Conservation (phyloP, 352 stramenopile genomes). For the Globisporangium heterothallicum region DNA sequence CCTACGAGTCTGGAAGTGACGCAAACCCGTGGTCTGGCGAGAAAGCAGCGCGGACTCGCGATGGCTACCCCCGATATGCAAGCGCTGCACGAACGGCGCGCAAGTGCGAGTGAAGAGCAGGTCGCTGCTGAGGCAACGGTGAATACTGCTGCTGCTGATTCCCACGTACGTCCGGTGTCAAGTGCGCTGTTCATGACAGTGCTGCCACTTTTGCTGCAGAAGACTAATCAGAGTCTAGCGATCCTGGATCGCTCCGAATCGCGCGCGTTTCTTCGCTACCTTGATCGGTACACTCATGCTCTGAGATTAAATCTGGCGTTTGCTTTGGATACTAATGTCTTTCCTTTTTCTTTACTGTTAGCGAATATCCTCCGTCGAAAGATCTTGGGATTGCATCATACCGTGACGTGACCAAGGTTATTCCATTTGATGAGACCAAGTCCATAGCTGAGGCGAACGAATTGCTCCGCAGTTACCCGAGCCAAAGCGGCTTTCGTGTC, state of each 20-base stretch:
- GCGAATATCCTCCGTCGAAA: conserved; percentile 31
- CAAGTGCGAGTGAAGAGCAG: background rate
- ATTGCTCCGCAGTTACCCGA: conserved; percentile 33
- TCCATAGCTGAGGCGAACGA: conserved; percentile 21
- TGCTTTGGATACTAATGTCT: too few species aligned
- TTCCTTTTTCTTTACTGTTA: too few species aligned
- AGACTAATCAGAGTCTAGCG: conserved; percentile 51
- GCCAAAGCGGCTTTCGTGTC: conserved; percentile 24
- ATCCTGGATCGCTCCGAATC: conserved; percentile 48
- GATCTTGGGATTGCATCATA: conserved; percentile 45
- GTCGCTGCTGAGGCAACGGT: background rate
- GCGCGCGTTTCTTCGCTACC: conserved; percentile 36
- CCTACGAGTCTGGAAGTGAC: background rate
- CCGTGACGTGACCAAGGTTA: conserved; percentile 28
- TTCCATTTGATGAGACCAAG: conserved; percentile 31
- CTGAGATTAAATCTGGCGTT: background rate
- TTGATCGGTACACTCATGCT: conserved; percentile 30
- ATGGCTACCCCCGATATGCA: background rate
- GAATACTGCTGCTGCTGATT: too few species aligned
- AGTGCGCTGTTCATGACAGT: conserved; percentile 37
- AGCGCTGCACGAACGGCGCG: background rate
- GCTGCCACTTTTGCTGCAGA: conserved; percentile 49
- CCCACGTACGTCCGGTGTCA: background rate
- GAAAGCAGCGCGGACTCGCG: background rate
- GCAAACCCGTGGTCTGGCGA: background rate